Evolutionary conservation across 2,329 filamentous ascomycete species (phyloP).

Genomic region (Alternaria novae-zelandiae): DNA sequence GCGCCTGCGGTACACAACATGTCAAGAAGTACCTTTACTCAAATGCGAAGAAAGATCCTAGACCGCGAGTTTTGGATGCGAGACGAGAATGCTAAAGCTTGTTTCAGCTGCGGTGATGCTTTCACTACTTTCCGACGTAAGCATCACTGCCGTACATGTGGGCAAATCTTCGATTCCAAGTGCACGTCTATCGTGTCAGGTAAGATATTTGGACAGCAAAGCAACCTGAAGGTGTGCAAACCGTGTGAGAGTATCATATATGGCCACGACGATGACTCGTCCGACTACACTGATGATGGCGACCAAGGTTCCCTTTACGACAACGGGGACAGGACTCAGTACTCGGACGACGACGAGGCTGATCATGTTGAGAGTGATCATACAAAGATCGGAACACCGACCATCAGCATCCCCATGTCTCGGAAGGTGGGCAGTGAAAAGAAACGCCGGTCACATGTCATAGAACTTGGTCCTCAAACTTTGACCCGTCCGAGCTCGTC

Average conservation of each 20-base stretch:
- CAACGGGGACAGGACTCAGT: conserved; percentile 32
- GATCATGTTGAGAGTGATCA: conserved; percentile 46
- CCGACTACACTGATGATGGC: conserved; percentile 85
- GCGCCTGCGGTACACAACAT: conserved; percentile 46
- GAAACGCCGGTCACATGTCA: conserved; percentile 82
- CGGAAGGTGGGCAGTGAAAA: conserved; percentile 73
- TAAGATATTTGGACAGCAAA: conserved; percentile 82
- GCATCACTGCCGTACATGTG: conserved; percentile 92
- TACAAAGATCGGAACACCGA: conserved; percentile 60
- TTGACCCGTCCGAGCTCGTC: conserved; percentile 93
- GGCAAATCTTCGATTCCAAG: conserved; percentile 98
- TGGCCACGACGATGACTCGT: conserved; percentile 87
- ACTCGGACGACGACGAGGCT: conserved; percentile 30
- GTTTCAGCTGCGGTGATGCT: conserved; percentile 86
- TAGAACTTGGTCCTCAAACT: conserved; percentile 80
- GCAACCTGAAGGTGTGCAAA: conserved; percentile 87
- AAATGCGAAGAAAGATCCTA: conserved; percentile 84
- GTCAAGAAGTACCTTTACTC: conserved; percentile 50
- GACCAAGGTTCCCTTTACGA: conserved; percentile 65
- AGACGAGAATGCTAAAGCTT: conserved; percentile 97
- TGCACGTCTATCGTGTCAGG: conserved; percentile 93
- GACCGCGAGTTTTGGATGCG: conserved; percentile 99
- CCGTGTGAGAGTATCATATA: conserved; percentile 91
- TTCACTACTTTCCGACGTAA: conserved; percentile 96
- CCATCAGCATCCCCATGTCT: conserved; percentile 70